A percentile compares a stretch with the other conserved stretches of the same genome.
phyloP scores from a whole-genome alignment of 768 basidiomycete species.

The Mycena amicta region DNA sequence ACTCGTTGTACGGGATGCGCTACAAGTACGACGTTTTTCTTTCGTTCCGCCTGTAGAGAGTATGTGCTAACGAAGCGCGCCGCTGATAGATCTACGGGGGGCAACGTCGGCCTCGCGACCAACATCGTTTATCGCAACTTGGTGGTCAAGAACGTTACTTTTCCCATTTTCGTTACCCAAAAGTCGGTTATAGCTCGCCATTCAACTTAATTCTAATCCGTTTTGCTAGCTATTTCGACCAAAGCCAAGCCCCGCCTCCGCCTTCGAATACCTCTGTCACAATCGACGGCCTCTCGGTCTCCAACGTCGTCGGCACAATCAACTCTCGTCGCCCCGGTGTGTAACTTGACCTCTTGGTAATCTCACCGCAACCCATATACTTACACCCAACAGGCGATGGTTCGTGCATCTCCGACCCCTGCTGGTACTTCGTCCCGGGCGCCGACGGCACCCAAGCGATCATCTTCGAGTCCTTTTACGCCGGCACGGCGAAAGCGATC shows the following conservation, averaged over 20 bases:
- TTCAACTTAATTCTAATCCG: neutral
- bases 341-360: no score
- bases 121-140: conserved; percentile 15
- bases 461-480: conserved; percentile 16
- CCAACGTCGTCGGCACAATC: conserved; percentile 14
- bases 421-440: conserved; percentile 16
- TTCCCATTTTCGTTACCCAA: conserved; percentile 20
- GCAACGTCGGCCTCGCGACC: conserved; percentile 8
- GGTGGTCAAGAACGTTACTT: conserved; percentile 16
- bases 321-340: conserved; percentile 14
- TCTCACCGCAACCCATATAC: neutral
- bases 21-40: conserved; percentile 10
- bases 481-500: conserved; percentile 12
- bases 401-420: conserved; percentile 20
- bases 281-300: conserved; percentile 11
- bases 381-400: conserved; percentile 9
- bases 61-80: no score
- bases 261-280: conserved; percentile 15
- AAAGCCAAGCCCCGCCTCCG: conserved; percentile 19
- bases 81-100: conserved; percentile 12
- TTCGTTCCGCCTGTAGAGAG: neutral
- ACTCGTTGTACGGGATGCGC: conserved; percentile 19
- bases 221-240: conserved; percentile 13
- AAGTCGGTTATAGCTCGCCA: neutral
- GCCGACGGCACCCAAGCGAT: conserved; percentile 20